Conservation (phyloP, 306 rosid genomes). For the Begonia loranthoides region DNA sequence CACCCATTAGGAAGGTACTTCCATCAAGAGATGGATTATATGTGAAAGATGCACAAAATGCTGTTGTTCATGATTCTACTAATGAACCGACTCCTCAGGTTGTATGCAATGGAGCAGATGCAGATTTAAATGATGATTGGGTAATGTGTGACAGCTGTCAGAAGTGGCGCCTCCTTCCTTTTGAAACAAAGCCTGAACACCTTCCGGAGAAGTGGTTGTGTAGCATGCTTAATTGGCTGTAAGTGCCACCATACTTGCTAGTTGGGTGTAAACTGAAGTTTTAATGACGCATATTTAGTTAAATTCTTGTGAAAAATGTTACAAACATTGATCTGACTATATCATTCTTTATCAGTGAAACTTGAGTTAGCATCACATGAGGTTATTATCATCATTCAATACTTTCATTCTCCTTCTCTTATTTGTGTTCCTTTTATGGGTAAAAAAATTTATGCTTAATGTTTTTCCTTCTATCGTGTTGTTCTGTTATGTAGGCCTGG, state of each 20-base stretch:
- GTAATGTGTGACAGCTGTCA: constrained; percentile 72
- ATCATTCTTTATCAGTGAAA: no score
- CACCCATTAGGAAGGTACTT: neutral
- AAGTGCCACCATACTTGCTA: constrained; percentile 25
- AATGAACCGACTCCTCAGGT: constrained; percentile 21
- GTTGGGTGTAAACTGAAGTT: no score
- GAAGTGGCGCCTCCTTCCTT: constrained; percentile 71
- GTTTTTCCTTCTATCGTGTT: no score
- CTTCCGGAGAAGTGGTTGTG: constrained; percentile 89
- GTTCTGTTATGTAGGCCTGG: constrained; percentile 40
- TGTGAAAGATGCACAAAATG: constrained; percentile 23
- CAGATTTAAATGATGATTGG: constrained; percentile 36
- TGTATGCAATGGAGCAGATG: constrained; percentile 20
- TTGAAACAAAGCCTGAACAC: constrained; percentile 40
- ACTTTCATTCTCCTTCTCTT: no score
- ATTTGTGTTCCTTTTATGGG: no score
- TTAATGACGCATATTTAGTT: neutral
- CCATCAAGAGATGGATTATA: constrained; percentile 13
- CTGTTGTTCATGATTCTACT: constrained; percentile 14
- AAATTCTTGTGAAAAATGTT: neutral
- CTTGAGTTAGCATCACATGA: no score
- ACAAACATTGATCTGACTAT: constrained; percentile 4
- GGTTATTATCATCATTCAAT: constrained; percentile 8
- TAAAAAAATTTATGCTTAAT: no score
- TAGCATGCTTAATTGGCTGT: constrained; percentile 87